These are phyloP conservation scores for Anisogramma anomala DNA, from an alignment of 2,329 filamentous ascomycete species.

Conservation along the genomic window DNA sequence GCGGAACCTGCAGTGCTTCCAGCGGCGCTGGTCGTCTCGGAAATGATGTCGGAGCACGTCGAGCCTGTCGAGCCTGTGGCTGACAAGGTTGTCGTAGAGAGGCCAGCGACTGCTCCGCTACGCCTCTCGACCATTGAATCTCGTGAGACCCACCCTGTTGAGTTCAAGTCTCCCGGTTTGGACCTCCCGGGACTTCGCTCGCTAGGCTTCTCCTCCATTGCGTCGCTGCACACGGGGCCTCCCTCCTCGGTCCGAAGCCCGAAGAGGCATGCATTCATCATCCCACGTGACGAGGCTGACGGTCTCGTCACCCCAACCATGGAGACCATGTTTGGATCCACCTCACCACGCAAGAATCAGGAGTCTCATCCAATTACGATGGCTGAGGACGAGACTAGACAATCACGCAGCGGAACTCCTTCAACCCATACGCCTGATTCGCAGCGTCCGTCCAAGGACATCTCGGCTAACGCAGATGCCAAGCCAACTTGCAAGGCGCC, in stretches of 20 bases:
- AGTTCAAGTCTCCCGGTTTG: conserved; percentile 18
- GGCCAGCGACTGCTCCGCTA: conserved; percentile 18
- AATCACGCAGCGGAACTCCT: conserved; percentile 33
- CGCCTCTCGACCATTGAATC: conserved; percentile 31
- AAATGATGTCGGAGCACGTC: conserved; percentile 22
- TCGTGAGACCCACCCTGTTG: conserved; percentile 33
- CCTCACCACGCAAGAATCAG: conserved; percentile 33
- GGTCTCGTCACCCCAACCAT: conserved; percentile 12
- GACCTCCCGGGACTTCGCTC: conserved; percentile 16
- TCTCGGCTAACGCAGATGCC: conserved; percentile 45
- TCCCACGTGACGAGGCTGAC: conserved; percentile 34
- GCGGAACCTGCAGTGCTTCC: conserved; percentile 11
- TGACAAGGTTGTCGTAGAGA: conserved; percentile 13
- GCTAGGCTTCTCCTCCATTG: conserved; percentile 33
- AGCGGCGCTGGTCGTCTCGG: conserved; percentile 22
- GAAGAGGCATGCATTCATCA: conserved; percentile 44
- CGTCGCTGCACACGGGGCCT: conserved; percentile 35
- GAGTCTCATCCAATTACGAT: conserved; percentile 35
- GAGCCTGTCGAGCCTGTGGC: conserved; percentile 23
- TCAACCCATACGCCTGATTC: conserved; percentile 41
- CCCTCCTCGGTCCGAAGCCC: conserved; percentile 38
- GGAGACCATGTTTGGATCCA: conserved; percentile 12
- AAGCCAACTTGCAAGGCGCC: conserved; percentile 29
- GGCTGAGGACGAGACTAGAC: conserved; percentile 53
- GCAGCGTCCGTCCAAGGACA: conserved; percentile 47